phyloP scores from a whole-genome alignment of 1,139 yeast genomes.

The Kodamaea fungicola region DNA sequence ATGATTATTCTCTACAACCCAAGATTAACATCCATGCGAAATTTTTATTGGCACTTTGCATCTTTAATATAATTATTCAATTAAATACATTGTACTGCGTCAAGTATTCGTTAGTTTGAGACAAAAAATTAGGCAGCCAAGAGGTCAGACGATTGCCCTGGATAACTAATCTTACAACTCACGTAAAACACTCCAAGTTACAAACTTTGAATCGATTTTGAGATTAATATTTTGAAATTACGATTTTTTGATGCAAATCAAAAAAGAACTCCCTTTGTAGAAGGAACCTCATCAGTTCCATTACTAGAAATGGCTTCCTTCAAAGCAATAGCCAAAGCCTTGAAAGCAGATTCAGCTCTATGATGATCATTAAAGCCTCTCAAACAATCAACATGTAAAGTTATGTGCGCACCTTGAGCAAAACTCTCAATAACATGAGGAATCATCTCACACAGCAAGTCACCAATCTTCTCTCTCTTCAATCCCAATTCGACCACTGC shows the following conservation, averaged over 20 bases:
- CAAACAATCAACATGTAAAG: slow-evolving; percentile 90
- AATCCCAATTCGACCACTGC: slow-evolving; percentile 88
- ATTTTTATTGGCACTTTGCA: too few relatives aligned
- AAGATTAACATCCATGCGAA: too few relatives aligned
- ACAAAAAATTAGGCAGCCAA: too few relatives aligned
- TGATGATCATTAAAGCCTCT: slow-evolving; percentile 96
- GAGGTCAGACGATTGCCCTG: too few relatives aligned
- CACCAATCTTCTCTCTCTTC: slow-evolving; percentile 90
- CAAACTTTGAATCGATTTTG: too few relatives aligned
- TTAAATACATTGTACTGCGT: too few relatives aligned
- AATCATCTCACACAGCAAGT: slow-evolving; percentile 90
- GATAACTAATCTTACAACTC: too few relatives aligned
- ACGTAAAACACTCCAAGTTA: too few relatives aligned
- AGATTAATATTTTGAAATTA: too few relatives aligned
- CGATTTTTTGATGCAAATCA: slow-evolving; percentile 16
- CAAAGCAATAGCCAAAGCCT: slow-evolving; percentile 89
- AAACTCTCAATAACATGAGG: slow-evolving; percentile 94
- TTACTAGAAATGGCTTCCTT: slow-evolving; percentile 80
- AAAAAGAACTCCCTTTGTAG: slow-evolving; percentile 90
- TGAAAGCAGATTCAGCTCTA: slow-evolving; percentile 92
- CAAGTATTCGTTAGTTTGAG: too few relatives aligned
- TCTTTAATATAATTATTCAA: too few relatives aligned
- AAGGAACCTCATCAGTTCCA: slow-evolving; percentile 89
- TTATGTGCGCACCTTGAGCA: slow-evolving; percentile 86
- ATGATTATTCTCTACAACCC: too few relatives aligned